Evolutionary conservation across 768 basidiomycete species (phyloP), one percentile per base, ranked within the genome.

Genomic region (Phylloporus sp.): DNA sequence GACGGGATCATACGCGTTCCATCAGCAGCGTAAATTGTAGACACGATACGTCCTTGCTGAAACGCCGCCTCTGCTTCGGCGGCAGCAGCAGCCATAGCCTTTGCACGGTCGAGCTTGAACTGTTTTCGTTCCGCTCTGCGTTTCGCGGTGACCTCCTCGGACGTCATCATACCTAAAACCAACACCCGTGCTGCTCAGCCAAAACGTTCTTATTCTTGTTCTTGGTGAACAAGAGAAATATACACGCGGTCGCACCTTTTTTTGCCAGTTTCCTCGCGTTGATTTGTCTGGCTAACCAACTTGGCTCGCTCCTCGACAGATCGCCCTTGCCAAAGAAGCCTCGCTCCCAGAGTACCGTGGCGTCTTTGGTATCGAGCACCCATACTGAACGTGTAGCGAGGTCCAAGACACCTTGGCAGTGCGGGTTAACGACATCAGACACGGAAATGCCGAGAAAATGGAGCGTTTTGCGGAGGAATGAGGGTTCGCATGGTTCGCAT

Each of bases 241-340:
- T 24, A 17, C 22, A 7, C 26, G 8, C 13, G 37, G 18, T 15
- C 58, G 44, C 69, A 83, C 90, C 75, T 68, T 80, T 79, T 56
- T 75, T 76, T 46, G 73, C 75, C 39, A 80, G 69, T 52, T 71
- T 64, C 23, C 60, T 67, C 1, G 69, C 73, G 60, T 89, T 90
- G 49, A 86, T 72, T 56, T 90, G 84, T 37, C 96, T 72, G 17
- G 83, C 78, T 49, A 84, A 71, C 96, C 96, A 99, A 45, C 82
- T 90, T 8, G 95, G 94, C 65, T 99, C 96, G 65, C 93, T 96
- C 48, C 96, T 69, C 32, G 90, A 94, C 42, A 99, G 71, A 61
- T 88, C 87, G 1, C 96, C 96, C 66, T 99, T 99, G 20, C 96
- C 96, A 64, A 98, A 99, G 70, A 98, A 97, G 0, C 96, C 96